These are phyloP conservation scores for Calonectria ilicicola DNA, from an alignment of 2,329 filamentous ascomycete species.

Conservation along the genomic window DNA sequence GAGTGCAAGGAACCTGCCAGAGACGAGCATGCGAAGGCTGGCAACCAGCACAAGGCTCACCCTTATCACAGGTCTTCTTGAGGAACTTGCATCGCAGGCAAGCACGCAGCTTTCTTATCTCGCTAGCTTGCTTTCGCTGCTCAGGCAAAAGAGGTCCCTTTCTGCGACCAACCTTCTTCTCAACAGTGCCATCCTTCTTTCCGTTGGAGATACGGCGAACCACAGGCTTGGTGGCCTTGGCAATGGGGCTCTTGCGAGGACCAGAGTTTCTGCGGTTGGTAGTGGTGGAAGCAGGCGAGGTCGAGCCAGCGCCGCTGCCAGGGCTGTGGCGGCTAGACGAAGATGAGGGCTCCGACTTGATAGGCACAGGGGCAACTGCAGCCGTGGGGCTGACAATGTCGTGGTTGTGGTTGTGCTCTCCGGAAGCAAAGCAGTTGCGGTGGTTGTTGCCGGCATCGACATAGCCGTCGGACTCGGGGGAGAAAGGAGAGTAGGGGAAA, in stretches of 20 bases:
- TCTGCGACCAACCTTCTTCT: slow-evolving; percentile 94
- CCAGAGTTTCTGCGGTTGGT: slow-evolving; percentile 74
- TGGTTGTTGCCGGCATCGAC: slow-evolving; percentile 68
- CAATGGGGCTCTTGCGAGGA: slow-evolving; percentile 80
- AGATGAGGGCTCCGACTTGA: slow-evolving; percentile 66
- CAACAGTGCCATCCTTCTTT: slow-evolving; percentile 81
- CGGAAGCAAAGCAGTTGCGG: slow-evolving; percentile 69
- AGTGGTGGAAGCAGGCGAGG: slow-evolving; percentile 72
- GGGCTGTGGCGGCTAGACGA: slow-evolving; percentile 70
- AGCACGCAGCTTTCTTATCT: slow-evolving; percentile 94
- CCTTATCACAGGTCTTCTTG: slow-evolving; percentile 99
- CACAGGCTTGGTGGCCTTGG: slow-evolving; percentile 85
- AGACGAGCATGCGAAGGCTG: slow-evolving; percentile 94
- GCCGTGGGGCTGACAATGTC: slow-evolving; percentile 76
- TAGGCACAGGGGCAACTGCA: slow-evolving; percentile 75
- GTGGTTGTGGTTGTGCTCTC: slow-evolving; percentile 62
- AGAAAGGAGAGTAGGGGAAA: slow-evolving; percentile 84
- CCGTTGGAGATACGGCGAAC: slow-evolving; percentile 81
- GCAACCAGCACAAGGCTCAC: slow-evolving; percentile 94
- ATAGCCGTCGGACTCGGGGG: slow-evolving; percentile 82
- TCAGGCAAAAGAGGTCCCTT: slow-evolving; percentile 92
- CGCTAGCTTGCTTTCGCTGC: slow-evolving; percentile 94
- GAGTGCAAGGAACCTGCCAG: slow-evolving; percentile 97
- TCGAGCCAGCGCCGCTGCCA: slow-evolving; percentile 69
- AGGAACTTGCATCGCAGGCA: slow-evolving; percentile 98